Base-by-base conservation (phyloP, 345 rosid species). In the Pelargonium nanum region DNA sequence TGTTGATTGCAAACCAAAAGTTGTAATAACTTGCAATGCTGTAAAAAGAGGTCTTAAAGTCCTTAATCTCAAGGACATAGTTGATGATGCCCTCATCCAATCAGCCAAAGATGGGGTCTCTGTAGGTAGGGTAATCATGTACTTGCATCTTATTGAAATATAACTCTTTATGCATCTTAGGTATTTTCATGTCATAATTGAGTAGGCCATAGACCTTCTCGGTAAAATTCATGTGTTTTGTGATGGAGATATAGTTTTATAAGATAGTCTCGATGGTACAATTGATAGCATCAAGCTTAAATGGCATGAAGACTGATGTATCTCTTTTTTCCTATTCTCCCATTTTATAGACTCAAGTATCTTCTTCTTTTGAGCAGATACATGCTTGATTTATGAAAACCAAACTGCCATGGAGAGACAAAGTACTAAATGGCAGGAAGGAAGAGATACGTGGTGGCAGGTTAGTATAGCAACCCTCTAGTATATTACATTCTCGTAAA, bases 381-480 rank as follows among this genome's bases (percentile, higher is more conserved):
- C 80, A 59, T 88, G 98, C 78, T 76, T 91, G 68, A 88, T 87
- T 20, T 83, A 86, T 59, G 95, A 89, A 59, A 92, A 92, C 62
- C 65, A 76, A 65, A 80, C 74, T 0, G 96, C 95, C 48, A 59
- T 78, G 79, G 80, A 75, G 63, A 85, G 88, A 71, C 85, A 92
- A 75, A 65, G 58, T 66, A 92, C 98, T 53, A 85, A 82, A 72
- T 92, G 96, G 98, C 73, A 81, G 67, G 83, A 80, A 40, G 89
- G 89, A 80, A 80, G 93, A 78, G 96, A 92, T 69, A 71, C 82
- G 57, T 92, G 95, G 98, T 92, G 98, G 96, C 87, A 89, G 96
- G 98, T 88, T 45, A 25, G 80, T 74, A 53, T 67, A 24, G 13
- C 21, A 23, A 24, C 4, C 34, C 45, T 48, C 8, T 3, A 17